A percentile compares a stretch with the other conserved stretches of the same genome.
Evolutionary conservation across 495 filamentous ascomycete species (phyloP).

Genomic region (Talaromyces trachyspermus): DNA sequence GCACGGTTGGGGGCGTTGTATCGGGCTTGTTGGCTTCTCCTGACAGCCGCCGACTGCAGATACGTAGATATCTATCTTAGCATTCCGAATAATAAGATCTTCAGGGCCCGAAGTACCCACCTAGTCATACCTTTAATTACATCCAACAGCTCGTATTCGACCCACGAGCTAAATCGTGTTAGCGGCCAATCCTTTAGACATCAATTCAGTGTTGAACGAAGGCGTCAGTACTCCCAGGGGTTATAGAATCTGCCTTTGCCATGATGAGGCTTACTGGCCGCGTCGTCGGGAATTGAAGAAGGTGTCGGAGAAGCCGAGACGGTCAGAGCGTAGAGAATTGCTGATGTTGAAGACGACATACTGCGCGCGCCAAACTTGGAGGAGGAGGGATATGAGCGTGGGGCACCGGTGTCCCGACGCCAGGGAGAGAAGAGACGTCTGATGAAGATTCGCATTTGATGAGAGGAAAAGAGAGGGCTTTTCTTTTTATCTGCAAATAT

Average conservation of each 20-base stretch:
- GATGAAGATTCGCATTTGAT: slow-evolving; percentile 12
- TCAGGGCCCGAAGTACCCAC: not conserved
- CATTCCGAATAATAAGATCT: not conserved
- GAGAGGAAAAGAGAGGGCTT: too few relatives aligned
- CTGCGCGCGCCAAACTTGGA: slow-evolving; percentile 22
- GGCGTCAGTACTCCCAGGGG: slow-evolving; percentile 43
- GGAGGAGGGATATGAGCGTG: not conserved
- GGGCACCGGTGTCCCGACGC: not conserved
- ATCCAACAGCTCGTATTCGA: not conserved
- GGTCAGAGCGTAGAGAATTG: slow-evolving; percentile 47
- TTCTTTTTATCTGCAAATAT: not conserved
- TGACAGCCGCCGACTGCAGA: slow-evolving; percentile 45
- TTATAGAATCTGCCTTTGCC: slow-evolving; percentile 52
- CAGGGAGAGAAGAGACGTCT: slow-evolving; percentile 2
- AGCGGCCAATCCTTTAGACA: not conserved
- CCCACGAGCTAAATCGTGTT: slow-evolving; percentile 27
- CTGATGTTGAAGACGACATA: slow-evolving; percentile 38
- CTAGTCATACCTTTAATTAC: not conserved
- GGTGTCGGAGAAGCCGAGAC: slow-evolving; percentile 36
- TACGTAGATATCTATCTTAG: not conserved
- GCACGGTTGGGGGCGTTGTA: slow-evolving; percentile 59
- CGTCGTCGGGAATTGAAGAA: slow-evolving; percentile 47
- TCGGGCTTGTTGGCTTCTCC: slow-evolving; percentile 54
- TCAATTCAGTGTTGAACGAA: not conserved
- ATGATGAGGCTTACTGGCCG: slow-evolving; percentile 49